Conservation (phyloP, 2,329 filamentous ascomycete genomes). For the Aspergillus felis region DNA sequence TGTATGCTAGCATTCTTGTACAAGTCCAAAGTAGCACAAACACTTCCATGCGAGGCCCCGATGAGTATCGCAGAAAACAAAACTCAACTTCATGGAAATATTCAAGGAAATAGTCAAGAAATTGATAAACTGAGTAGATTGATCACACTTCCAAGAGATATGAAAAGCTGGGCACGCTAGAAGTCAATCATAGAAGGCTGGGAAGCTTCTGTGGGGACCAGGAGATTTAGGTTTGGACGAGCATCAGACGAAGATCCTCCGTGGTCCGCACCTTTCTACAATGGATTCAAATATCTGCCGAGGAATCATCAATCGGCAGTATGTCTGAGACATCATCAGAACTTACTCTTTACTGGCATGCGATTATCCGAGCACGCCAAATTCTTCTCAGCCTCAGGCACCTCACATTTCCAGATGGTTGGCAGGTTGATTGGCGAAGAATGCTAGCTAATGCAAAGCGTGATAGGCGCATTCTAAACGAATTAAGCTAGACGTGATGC, state of each 20-base stretch:
- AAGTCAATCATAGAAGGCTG: background rate
- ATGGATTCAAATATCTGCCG: background rate
- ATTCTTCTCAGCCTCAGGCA: background rate
- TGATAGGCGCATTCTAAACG: background rate
- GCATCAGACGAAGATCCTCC: background rate
- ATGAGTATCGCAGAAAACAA: background rate
- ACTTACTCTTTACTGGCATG: background rate
- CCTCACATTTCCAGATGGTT: background rate
- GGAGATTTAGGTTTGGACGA: constrained; percentile 1
- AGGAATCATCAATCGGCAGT: background rate
- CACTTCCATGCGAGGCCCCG: background rate
- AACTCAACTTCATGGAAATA: background rate
- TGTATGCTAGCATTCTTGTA: background rate
- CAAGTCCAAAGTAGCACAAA: background rate
- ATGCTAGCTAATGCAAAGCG: background rate
- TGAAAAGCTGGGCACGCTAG: background rate
- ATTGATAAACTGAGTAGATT: background rate
- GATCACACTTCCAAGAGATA: background rate
- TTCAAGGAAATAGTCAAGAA: background rate
- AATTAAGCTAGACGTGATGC: background rate
- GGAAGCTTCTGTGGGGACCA: constrained; percentile 6
- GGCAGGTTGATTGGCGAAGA: background rate
- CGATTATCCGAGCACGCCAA: background rate
- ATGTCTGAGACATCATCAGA: background rate
- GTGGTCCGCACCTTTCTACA: background rate